phyloP scores from a whole-genome alignment of 768 basidiomycete genomes.

The Lactarius deliciosus region DNA sequence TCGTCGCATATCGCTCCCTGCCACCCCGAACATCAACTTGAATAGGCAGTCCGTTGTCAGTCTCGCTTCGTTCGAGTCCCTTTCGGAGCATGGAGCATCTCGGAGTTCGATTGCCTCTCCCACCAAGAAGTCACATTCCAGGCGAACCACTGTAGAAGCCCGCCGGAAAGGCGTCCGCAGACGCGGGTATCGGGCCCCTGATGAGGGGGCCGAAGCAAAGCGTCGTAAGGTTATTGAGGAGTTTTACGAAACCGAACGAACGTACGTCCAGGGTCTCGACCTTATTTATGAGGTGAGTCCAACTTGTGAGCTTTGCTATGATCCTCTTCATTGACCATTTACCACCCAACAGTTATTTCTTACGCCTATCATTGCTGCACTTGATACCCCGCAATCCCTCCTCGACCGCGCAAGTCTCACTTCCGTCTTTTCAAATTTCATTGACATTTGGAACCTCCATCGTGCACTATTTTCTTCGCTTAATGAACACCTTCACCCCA shows the following conservation, averaged over 20 bases:
- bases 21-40: conserved; percentile 40
- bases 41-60: conserved; percentile 69
- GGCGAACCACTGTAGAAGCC: conserved; percentile 44
- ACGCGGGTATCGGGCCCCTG: conserved; percentile 41
- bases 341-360: conserved; percentile 66
- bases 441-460: conserved; percentile 90
- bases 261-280: conserved; percentile 80
- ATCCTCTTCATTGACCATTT: conserved; percentile 8
- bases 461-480: conserved; percentile 69
- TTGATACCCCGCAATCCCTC: conserved; percentile 68
- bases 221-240: conserved; percentile 72
- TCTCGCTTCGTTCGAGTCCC: conserved; percentile 70
- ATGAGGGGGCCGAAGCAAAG: conserved; percentile 54
- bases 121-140: conserved; percentile 32
- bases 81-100: conserved; percentile 50
- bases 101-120: conserved; percentile 34
- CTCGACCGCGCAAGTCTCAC: conserved; percentile 68
- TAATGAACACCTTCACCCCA: conserved; percentile 42
- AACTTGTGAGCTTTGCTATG: background rate
- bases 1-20: conserved; percentile 46
- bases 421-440: conserved; percentile 81
- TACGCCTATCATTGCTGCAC: conserved; percentile 70
- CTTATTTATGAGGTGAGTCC: conserved; percentile 72
- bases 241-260: conserved; percentile 77
- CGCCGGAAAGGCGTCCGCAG: conserved; percentile 41